Conservation (phyloP, 768 basidiomycete genomes). For the Psilocybe subaeruginosa region DNA sequence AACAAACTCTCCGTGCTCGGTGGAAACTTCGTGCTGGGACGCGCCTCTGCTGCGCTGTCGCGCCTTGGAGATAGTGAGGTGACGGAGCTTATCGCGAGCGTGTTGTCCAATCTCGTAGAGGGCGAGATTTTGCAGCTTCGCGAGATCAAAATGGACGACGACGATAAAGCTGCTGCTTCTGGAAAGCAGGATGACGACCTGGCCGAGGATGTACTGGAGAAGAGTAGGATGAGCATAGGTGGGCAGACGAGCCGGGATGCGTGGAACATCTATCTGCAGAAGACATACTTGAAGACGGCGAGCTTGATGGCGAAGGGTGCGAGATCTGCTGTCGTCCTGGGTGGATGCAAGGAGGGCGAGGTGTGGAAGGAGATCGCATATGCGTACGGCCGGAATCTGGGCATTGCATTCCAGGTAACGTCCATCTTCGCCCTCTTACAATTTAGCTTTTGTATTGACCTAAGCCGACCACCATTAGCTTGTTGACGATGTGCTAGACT, state of each 20-base stretch:
- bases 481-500: constrained; percentile 95
- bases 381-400: constrained; percentile 91
- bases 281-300: constrained; percentile 94
- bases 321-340: constrained; percentile 84
- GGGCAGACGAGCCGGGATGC: constrained; percentile 38
- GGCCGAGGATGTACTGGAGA: constrained; percentile 3
- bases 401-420: constrained; percentile 92
- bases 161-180: constrained; percentile 1
- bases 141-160: constrained; percentile 47
- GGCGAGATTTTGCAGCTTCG: constrained; percentile 90
- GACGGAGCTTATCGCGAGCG: constrained; percentile 85
- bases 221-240: neutral
- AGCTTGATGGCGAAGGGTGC: constrained; percentile 92
- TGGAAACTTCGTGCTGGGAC: constrained; percentile 89
- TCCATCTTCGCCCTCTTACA: constrained; percentile 3
- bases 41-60: constrained; percentile 80
- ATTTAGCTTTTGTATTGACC: neutral
- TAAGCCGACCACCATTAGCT: constrained; percentile 52
- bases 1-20: constrained; percentile 89
- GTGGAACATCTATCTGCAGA: constrained; percentile 86
- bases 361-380: constrained; percentile 95
- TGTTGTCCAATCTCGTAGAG: constrained; percentile 89
- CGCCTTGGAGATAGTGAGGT: constrained; percentile 83
- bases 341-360: constrained; percentile 84
- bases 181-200: constrained; percentile 21